Base-by-base conservation (phyloP, 208 protist genomes). In the Acanthamoeba castellanii region DNA sequence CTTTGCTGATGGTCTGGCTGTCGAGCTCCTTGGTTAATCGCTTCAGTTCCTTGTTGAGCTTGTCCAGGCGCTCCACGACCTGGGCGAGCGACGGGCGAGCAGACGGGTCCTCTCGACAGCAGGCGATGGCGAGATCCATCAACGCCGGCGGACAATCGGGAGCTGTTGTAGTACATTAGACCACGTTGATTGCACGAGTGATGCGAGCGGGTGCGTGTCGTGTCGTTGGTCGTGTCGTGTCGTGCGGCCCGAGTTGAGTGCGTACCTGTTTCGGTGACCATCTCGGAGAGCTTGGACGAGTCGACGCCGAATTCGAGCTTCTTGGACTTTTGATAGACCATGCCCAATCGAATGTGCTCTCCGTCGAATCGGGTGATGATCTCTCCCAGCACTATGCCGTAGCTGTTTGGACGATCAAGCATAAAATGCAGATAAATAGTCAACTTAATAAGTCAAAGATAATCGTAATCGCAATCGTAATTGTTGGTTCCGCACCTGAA, bases 241-340 rank as follows among this genome's bases (percentile, higher is more conserved):
- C 16, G 61, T 68, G 27, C 37, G 37, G 37, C 37, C 37, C 37
- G 37, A 42, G 37, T 42, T 42, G 37, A 42, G 37, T 42, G 50
- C 50, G 50, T 55, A 85, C 76, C 84, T 11, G 47, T 50, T 50
- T 91, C 14, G 3, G 57, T 11, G 30, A 91, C 37, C 57, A 91
- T 91, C 84, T 91, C 57, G 34, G 57, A 0, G 30, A 91, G 59
- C 32, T 70, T 64, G 22, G 47, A 18, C 25, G 84, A 91, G 32
- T 91, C 84, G 34, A 91, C 84, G 55, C 84, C 84, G 37, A 91
- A 91, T n/a, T 91, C 84, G 30, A 91, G 57, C 84, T 70, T 64
- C 57, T 70, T 70, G 18, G 50, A 50, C 84, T 91, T 91, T 34
- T 91, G 84, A 55, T 91, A 91, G 18, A 70, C 37, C 84, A 91